phyloP scores from a whole-genome alignment of 2,329 filamentous ascomycete species.

The Penicillium sclerotiorum region DNA sequence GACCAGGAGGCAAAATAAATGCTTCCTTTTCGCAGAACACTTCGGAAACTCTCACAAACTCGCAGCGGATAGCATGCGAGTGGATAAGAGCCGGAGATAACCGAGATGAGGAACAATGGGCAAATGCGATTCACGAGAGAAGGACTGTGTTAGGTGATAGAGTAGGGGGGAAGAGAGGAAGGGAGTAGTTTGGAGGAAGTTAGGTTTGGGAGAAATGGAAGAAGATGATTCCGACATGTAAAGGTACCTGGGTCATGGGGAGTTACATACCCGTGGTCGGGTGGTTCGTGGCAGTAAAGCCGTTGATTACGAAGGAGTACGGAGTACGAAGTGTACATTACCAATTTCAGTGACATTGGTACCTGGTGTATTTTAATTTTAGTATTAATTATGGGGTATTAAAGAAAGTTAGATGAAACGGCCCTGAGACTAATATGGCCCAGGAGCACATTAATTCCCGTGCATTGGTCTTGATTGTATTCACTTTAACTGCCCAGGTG shows the following conservation, averaged over 20 bases:
- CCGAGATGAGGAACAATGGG: constrained; percentile 31
- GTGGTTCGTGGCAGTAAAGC: constrained; percentile 11
- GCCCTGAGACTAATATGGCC: too few relatives aligned
- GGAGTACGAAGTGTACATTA: background rate
- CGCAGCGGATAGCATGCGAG: constrained; percentile 16
- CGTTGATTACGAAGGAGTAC: constrained; percentile 1
- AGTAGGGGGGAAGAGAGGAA: constrained; percentile 2
- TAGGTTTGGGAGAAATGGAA: background rate
- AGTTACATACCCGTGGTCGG: constrained; percentile 9
- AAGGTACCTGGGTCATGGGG: constrained; percentile 23
- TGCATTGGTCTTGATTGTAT: too few relatives aligned
- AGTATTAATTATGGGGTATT: constrained; percentile 9
- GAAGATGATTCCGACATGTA: constrained; percentile 5
- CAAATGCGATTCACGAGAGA: constrained; percentile 16
- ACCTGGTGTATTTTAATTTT: background rate
- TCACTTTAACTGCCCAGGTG: too few relatives aligned
- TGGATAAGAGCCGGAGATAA: constrained; percentile 34
- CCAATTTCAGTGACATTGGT: too few relatives aligned
- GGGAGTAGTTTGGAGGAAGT: constrained; percentile 1
- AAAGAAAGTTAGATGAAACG: background rate
- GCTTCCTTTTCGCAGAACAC: background rate
- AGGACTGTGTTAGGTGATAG: constrained; percentile 1
- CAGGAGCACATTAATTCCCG: too few relatives aligned
- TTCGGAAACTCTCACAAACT: background rate
- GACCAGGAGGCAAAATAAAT: constrained; percentile 12